Conservation (phyloP, 208 protist genomes). For the Crithidia sp. region DNA sequence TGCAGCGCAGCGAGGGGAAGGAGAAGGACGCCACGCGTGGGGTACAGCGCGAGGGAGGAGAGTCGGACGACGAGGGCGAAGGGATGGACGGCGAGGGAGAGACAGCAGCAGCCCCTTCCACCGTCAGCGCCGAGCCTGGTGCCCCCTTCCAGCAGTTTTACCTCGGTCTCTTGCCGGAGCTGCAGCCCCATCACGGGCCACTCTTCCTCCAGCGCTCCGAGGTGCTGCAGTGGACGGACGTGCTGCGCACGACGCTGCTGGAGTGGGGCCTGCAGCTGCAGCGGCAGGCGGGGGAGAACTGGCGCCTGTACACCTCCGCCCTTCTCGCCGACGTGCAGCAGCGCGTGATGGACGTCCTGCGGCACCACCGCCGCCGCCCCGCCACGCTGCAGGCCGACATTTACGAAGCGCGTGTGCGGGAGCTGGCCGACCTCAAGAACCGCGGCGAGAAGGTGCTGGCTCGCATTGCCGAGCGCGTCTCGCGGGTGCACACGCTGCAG, state of each 20-base stretch:
- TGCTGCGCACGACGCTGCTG: conserved; percentile 42
- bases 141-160: conserved; percentile 34
- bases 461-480: conserved; percentile 59
- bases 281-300: conserved; percentile 30
- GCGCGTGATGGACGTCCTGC: conserved; percentile 67
- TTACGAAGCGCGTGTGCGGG: conserved; percentile 80
- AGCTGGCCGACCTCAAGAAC: conserved; percentile 61
- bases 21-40: not conserved
- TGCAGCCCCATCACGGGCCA: conserved; percentile 37
- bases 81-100: not conserved
- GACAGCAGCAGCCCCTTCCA: not conserved
- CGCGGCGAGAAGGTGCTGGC: conserved; percentile 59
- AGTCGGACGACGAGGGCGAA: not conserved
- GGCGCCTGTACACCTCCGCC: conserved; percentile 35
- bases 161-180: conserved; percentile 36
- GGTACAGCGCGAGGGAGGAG: too few species aligned
- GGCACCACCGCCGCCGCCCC: conserved; percentile 79
- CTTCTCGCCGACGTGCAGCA: conserved; percentile 45
- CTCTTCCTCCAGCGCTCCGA: conserved; percentile 49
- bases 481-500: conserved; percentile 48
- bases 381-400: conserved; percentile 78
- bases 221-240: conserved; percentile 31
- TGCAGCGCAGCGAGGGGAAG: conserved; percentile 5
- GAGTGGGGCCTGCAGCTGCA: conserved; percentile 57
- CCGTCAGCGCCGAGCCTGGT: not conserved